Base-by-base conservation (phyloP, 1,139 yeast species). In the Hansenula lynferdii region DNA sequence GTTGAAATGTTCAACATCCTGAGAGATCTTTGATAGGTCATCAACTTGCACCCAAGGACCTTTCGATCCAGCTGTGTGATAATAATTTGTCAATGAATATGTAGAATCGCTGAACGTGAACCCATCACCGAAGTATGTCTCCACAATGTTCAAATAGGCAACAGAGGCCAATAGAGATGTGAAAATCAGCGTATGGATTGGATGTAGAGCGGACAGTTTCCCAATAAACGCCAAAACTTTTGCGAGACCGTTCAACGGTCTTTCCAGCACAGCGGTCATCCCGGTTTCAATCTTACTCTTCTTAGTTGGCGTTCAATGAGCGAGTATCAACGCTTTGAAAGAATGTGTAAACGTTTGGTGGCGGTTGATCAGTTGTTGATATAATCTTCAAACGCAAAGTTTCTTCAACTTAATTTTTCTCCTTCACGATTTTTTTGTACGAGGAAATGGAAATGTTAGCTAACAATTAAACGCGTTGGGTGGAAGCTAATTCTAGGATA, bases 151-250 rank as follows among this genome's bases (percentile, higher is more conserved):
- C 50, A 87, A 72, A 61, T 87, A 92, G 11, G 94, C 87, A 40
- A 85, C 67, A 9, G 95, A 82, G 3, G 95, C 95, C 42, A 86
- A 64, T 40, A 87, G 64, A 22, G 94, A 74, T 15, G 90, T 76
- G 46, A 79, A 57, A 37, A 89, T 79, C 43, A 92, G 80, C 43
- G 90, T 77, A 61, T 92, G 98, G 51, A 92, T 87, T 25, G 99
- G 99, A 54, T 82, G 77, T 48, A 77, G 78, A 17, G 96, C 95
- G 36, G 92, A 79, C 31, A 73, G 61, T 48, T 72, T 75, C 27
- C 95, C 85, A 43, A 82, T 53, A 31, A 51, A 49, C 12, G 78
- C 77, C 28, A 65, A 33, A 14, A 37, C 40, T 8, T 45, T 39
- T 12, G 56, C 51, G 3, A 46, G 40, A n/a, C 37, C 45, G 24